Conservation (phyloP, 2,329 filamentous ascomycete species). For the Lomentospora prolificans region DNA sequence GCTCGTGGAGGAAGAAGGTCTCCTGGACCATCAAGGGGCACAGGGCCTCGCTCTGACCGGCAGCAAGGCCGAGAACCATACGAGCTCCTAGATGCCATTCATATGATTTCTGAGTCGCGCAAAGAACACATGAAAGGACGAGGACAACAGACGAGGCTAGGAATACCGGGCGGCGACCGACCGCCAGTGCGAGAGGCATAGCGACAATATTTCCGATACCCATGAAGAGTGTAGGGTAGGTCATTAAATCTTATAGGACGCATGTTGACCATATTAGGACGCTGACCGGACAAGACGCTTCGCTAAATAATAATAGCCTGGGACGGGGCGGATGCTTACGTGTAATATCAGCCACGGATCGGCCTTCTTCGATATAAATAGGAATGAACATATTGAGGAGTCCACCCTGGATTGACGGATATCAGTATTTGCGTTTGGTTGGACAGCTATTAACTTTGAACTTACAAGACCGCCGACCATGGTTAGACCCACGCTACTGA, state of each 20-base stretch:
- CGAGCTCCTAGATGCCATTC: slow-evolving; percentile 27
- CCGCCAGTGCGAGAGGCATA: slow-evolving; percentile 25
- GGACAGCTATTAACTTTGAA: too few species aligned
- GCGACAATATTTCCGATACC: slow-evolving; percentile 20
- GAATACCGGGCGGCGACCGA: slow-evolving; percentile 23
- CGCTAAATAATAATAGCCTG: not conserved
- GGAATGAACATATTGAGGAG: not conserved
- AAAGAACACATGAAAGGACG: slow-evolving; percentile 19
- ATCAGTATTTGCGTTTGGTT: too few species aligned
- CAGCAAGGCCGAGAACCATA: slow-evolving; percentile 27
- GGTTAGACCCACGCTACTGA: not conserved
- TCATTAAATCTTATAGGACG: not conserved
- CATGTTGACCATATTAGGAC: not conserved
- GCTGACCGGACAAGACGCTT: not conserved
- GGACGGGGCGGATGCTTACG: not conserved
- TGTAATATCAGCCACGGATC: not conserved
- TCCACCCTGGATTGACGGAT: not conserved
- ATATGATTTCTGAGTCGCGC: slow-evolving; percentile 15
- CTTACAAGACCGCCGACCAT: not conserved
- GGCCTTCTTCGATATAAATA: not conserved
- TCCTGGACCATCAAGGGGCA: slow-evolving; percentile 30
- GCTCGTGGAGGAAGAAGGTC: slow-evolving; percentile 34
- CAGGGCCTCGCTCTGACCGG: slow-evolving; percentile 31
- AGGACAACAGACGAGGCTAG: slow-evolving; percentile 20
- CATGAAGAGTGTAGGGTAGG: slow-evolving; percentile 1